Conservation (phyloP, 805 yeast genomes). For the Yamadazyma laniorum region DNA sequence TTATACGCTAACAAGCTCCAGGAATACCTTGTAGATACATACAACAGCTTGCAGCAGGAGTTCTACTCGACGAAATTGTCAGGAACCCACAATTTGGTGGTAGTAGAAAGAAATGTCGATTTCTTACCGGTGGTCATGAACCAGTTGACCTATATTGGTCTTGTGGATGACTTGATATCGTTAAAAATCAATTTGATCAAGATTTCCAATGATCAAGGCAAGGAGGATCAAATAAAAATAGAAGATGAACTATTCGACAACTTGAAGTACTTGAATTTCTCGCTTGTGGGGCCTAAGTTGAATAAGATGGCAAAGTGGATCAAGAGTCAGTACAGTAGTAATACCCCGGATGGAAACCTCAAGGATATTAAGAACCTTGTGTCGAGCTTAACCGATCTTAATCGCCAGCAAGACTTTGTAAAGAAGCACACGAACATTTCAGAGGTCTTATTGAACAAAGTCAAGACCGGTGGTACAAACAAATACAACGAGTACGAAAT, state of each 20-base stretch:
- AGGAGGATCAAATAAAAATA: slow-evolving; percentile 22
- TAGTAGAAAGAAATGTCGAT: slow-evolving; percentile 79
- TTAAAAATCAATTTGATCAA: slow-evolving; percentile 41
- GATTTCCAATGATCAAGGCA: slow-evolving; percentile 13
- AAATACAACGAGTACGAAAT: slow-evolving; percentile 39
- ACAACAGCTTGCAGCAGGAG: slow-evolving; percentile 36
- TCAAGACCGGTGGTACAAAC: slow-evolving; percentile 25
- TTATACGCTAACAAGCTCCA: slow-evolving; percentile 35
- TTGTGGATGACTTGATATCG: slow-evolving; percentile 69
- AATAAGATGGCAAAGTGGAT: slow-evolving; percentile 69
- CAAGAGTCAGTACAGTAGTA: slow-evolving; percentile 54
- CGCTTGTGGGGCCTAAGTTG: slow-evolving; percentile 70
- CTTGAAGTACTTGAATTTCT: slow-evolving; percentile 70
- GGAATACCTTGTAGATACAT: slow-evolving; percentile 34
- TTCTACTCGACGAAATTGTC: slow-evolving; percentile 34
- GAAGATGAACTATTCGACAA: slow-evolving; percentile 50
- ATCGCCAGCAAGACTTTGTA: slow-evolving; percentile 63
- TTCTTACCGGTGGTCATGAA: slow-evolving; percentile 65
- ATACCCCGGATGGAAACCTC: slow-evolving; percentile 17
- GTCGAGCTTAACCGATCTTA: slow-evolving; percentile 62
- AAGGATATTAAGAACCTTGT: slow-evolving; percentile 70
- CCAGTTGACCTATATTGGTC: slow-evolving; percentile 80
- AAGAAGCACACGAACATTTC: slow-evolving; percentile 74
- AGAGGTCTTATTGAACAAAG: slow-evolving; percentile 54
- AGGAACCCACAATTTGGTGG: slow-evolving; percentile 66